These are phyloP conservation scores for Cruciata laevipes DNA, from an alignment of 257 asterid genomes.

Conservation along the genomic window DNA sequence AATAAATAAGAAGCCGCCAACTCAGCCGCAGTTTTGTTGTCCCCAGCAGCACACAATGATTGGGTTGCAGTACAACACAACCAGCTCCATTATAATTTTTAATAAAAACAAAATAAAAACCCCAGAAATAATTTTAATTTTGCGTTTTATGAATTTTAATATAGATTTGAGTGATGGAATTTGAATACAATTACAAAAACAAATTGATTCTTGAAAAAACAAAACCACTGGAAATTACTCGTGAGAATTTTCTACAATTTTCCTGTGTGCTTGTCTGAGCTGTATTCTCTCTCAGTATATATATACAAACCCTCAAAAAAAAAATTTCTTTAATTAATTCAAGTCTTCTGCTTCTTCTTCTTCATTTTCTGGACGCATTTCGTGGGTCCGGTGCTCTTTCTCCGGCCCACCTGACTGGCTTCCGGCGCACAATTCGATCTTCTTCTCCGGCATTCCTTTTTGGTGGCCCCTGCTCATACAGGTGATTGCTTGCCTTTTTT, in stretches of 20 bases:
- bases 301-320: background rate
- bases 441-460: background rate
- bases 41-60: slow-evolving; percentile 3
- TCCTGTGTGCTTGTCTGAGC: slow-evolving; percentile 7
- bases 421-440: slow-evolving; percentile 1
- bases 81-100: background rate
- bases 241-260: background rate
- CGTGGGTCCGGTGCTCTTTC: background rate
- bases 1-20: background rate
- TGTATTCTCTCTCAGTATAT: background rate
- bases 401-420: background rate
- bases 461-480: background rate
- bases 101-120: background rate
- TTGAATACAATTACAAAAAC: background rate
- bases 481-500: background rate
- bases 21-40: slow-evolving; percentile 8
- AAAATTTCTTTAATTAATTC: background rate
- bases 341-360: background rate
- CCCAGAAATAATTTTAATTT: too few relatives aligned
- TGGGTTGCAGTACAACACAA: slow-evolving; percentile 7
- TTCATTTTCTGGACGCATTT: background rate
- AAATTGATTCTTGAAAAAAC: too few relatives aligned
- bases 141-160: too few relatives aligned
- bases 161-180: background rate
- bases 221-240: background rate